phyloP scores from a whole-genome alignment of 1,139 yeast genomes.

The Hanseniaspora sp. region DNA sequence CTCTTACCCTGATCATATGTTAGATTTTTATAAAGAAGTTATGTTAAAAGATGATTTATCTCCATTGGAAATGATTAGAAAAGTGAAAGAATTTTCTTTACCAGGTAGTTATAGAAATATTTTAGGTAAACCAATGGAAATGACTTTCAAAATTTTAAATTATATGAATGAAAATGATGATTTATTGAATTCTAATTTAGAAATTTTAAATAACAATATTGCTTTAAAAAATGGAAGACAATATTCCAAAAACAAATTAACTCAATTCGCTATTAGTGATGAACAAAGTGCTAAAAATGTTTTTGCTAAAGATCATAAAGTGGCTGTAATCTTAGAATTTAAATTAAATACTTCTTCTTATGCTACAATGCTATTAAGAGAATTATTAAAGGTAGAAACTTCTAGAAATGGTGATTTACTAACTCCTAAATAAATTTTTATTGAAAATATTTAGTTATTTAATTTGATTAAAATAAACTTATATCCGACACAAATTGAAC shows the following conservation, averaged over 20 bases:
- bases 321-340: conserved; percentile 66
- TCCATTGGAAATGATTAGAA: conserved; percentile 74
- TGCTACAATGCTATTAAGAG: conserved; percentile 96
- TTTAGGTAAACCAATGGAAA: conserved; percentile 53
- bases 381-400: conserved; percentile 75
- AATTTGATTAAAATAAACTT: background rate
- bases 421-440: background rate
- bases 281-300: conserved; percentile 23
- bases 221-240: conserved; percentile 30
- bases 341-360: conserved; percentile 79
- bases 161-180: conserved; percentile 58
- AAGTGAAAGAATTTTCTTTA: conserved; percentile 76
- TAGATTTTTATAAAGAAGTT: conserved; percentile 51
- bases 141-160: conserved; percentile 53
- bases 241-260: conserved; percentile 28
- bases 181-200: conserved; percentile 72
- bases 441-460: background rate
- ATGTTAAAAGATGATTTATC: conserved; percentile 78
- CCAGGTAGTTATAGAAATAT: conserved; percentile 81
- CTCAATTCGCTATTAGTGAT: conserved; percentile 25
- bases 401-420: conserved; percentile 48
- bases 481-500: background rate
- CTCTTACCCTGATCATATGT: conserved; percentile 58
- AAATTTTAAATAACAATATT: conserved; percentile 42
- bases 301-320: conserved; percentile 39